Evolutionary conservation across 768 basidiomycete species (phyloP).

Genomic region (Tylopilus sp.): DNA sequence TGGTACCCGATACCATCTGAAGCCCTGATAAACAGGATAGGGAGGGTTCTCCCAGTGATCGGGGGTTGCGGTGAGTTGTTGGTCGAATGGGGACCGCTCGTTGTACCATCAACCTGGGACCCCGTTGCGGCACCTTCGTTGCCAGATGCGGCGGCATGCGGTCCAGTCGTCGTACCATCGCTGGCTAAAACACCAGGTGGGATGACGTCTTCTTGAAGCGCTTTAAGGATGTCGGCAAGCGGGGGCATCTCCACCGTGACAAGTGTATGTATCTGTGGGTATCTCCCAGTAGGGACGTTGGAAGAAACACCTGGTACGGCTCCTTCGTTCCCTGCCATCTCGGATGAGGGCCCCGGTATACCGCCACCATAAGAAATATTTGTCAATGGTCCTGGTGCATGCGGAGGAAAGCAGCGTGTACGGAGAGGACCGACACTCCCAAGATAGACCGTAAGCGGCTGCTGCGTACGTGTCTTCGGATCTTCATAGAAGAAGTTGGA

Average conservation of each 20-base stretch:
- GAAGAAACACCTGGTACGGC: constrained; percentile 15
- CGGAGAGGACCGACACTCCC: constrained; percentile 85
- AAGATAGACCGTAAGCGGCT: constrained; percentile 84
- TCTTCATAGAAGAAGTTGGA: constrained; percentile 87
- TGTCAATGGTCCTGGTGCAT: constrained; percentile 65
- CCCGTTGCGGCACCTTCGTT: constrained; percentile 25
- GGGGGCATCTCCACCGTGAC: constrained; percentile 86
- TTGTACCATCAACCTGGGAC: constrained; percentile 27
- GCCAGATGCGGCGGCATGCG: constrained; percentile 31
- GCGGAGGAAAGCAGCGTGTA: constrained; percentile 72
- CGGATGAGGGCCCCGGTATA: constrained; percentile 36
- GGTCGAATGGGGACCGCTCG: constrained; percentile 19
- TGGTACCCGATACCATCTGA: constrained; percentile 88
- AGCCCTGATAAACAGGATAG: constrained; percentile 76
- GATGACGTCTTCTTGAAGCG: constrained; percentile 68
- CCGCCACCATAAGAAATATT: constrained; percentile 56
- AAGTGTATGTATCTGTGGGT: constrained; percentile 66
- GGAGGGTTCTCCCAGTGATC: constrained; percentile 69
- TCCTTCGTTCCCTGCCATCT: constrained; percentile 28
- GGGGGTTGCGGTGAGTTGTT: constrained; percentile 39
- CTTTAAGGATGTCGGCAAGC: constrained; percentile 69
- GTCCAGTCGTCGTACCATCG: constrained; percentile 37
- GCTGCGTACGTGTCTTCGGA: constrained; percentile 56
- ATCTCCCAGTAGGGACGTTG: constrained; percentile 42
- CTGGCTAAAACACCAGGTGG: constrained; percentile 35